Evolutionary conservation across 345 rosid species (phyloP).

Genomic region (Iberis pinnata): DNA sequence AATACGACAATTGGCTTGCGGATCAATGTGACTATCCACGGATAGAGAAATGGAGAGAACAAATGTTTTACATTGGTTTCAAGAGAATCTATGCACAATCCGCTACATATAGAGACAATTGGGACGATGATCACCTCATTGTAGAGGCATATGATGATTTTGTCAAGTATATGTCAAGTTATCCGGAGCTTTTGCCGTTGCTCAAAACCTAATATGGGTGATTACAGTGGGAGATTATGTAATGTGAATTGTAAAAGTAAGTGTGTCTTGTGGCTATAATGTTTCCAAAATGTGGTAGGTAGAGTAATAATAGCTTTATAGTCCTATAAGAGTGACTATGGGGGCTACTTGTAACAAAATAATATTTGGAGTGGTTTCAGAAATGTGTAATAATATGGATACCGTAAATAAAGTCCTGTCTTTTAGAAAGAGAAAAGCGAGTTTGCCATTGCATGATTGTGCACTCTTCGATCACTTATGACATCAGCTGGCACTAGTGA

Average conservation of each 20-base stretch:
- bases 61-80: slow-evolving; percentile 31
- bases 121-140: slow-evolving; percentile 54
- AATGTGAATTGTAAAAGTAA: slow-evolving; percentile 8
- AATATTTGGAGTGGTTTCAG: not conserved
- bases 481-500: slow-evolving; percentile 11
- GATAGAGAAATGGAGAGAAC: slow-evolving; percentile 54
- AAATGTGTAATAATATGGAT: not conserved
- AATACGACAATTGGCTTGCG: slow-evolving; percentile 54
- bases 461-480: slow-evolving; percentile 20
- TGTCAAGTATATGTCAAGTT: slow-evolving; percentile 26
- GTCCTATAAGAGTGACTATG: not conserved
- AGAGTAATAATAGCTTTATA: no score
- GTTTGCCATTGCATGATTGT: slow-evolving; percentile 14
- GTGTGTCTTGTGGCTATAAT: slow-evolving; percentile 9
- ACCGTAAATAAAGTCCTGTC: not conserved
- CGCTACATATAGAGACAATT: slow-evolving; percentile 49
- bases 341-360: not conserved
- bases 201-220: slow-evolving; percentile 21
- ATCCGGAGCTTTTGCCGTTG: slow-evolving; percentile 27
- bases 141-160: slow-evolving; percentile 48
- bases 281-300: slow-evolving; percentile 1
- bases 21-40: slow-evolving; percentile 33
- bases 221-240: not conserved
- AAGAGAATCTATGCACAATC: slow-evolving; percentile 27
- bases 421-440: not conserved